Evolutionary conservation across 768 basidiomycete genomes (phyloP), one percentile per base, ranked within the genome.

Genomic region (Trametes elegans): DNA sequence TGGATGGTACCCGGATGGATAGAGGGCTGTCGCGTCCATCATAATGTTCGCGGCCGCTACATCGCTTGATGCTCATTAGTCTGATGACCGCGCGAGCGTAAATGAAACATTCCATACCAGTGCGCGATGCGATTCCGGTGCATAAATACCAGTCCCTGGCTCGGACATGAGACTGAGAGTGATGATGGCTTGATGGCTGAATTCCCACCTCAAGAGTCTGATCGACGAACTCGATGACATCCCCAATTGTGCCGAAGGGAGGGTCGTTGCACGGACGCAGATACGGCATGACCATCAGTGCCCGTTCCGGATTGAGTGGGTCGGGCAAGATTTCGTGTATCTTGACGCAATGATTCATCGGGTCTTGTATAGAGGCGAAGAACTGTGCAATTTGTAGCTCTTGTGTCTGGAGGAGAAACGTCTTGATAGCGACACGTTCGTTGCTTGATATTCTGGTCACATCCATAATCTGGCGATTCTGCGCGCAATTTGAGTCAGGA

Each of bases 221-320:
- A 4, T 26, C 16, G 8, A 63, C 41, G 24, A 64, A 62, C 4
- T 55, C 50, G 1, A 64, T n/a, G 2, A 55, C 55, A 21, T 66
- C 65, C 8, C 66, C 66, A 7, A 66, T 38, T 2, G 57, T 61
- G 4, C 35, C 38, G 23, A 71, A 64, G 5, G 41, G 53, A 0
- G 70, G 70, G 18, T 67, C 47, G 42, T 71, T 55, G 41, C 60
- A 64, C 0, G 58, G 63, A 8, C 68, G 59, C 9, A 71, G 45
- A 19, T 59, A 61, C 1, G 68, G 58, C 55, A 65, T 69, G 8
- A 71, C 61, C 41, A 70, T 50, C 13, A 63, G 43, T 0, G 40
- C 41, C 7, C 6, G 43, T 5, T 23, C 26, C 5, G 28, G 26
- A 11, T 62, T 49, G 6, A 52, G 40, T 7, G 63, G 60, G 39